These are phyloP conservation scores for Jackrogersella multiformis DNA, from an alignment of 495 filamentous ascomycete genomes.

Conservation along the genomic window DNA sequence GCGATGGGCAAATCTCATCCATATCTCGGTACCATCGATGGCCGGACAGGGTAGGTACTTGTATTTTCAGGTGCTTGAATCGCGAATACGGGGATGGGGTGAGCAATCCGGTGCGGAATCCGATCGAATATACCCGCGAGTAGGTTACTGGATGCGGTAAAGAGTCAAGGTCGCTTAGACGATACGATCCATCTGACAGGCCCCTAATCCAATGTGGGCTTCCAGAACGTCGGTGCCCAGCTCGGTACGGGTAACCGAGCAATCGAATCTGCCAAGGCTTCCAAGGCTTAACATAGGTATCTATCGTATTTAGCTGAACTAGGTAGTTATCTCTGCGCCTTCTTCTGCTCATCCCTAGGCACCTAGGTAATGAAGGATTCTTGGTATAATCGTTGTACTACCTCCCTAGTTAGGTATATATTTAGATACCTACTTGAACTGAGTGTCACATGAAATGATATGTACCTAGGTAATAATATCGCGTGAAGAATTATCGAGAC, in stretches of 20 bases:
- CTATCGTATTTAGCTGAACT: slow-evolving; percentile 2
- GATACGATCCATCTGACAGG: slow-evolving; percentile 36
- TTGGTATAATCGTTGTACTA: background rate
- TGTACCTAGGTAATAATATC: too few species aligned
- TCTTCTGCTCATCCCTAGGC: background rate
- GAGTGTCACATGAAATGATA: too few species aligned
- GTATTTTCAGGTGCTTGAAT: background rate
- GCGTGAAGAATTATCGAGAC: too few species aligned
- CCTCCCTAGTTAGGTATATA: slow-evolving; percentile 25
- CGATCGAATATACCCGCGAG: slow-evolving; percentile 29
- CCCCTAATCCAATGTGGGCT: slow-evolving; percentile 7
- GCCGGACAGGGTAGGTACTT: background rate
- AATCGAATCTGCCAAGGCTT: slow-evolving; percentile 20
- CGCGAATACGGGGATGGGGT: slow-evolving; percentile 21
- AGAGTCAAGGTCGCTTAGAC: slow-evolving; percentile 12
- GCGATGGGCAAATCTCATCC: too few species aligned
- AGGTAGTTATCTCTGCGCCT: too few species aligned
- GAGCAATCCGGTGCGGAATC: slow-evolving; percentile 15
- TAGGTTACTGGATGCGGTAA: slow-evolving; percentile 38
- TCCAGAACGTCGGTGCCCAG: slow-evolving; percentile 35
- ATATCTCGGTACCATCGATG: slow-evolving; percentile 24
- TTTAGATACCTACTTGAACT: too few species aligned
- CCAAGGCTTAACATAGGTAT: background rate
- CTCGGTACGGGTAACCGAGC: slow-evolving; percentile 31
- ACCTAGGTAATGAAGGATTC: background rate